phyloP scores from a whole-genome alignment of 805 yeast genomes.

The Candida gorgasii region DNA sequence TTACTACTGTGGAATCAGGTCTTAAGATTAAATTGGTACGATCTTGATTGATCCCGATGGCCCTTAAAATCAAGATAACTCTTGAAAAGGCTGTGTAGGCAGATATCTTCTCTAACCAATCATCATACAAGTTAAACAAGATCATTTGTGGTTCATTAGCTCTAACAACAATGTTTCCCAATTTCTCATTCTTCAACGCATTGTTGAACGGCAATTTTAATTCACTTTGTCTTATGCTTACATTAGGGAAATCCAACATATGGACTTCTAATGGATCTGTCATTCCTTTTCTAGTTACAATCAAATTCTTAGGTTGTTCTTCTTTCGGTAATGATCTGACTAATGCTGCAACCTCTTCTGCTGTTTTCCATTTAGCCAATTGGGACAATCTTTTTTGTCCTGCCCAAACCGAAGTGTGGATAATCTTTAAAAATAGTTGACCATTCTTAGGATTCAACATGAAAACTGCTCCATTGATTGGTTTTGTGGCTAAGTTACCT shows the following conservation, averaged over 20 bases:
- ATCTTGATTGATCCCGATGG: constrained; percentile 75
- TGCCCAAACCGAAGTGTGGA: constrained; percentile 94
- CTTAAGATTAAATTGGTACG: constrained; percentile 71
- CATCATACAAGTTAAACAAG: constrained; percentile 86
- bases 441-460: constrained; percentile 90
- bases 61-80: constrained; percentile 77
- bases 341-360: constrained; percentile 94
- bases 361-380: constrained; percentile 96
- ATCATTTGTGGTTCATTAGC: constrained; percentile 95
- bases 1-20: constrained; percentile 69
- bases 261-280: constrained; percentile 95
- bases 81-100: constrained; percentile 94
- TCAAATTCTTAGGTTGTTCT: constrained; percentile 91
- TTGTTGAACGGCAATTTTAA: constrained; percentile 86
- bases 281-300: constrained; percentile 88
- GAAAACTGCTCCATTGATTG: constrained; percentile 90
- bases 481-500: constrained; percentile 89
- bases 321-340: constrained; percentile 86
- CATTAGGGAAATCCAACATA: constrained; percentile 94
- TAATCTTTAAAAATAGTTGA: constrained; percentile 81
- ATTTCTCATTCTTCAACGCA: constrained; percentile 76
- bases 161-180: constrained; percentile 73
- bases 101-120: constrained; percentile 83
- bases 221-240: constrained; percentile 86
- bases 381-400: constrained; percentile 95